Percentiles rank a stretch among this genome's conserved stretches.
phyloP scores from a whole-genome alignment of 2,329 filamentous ascomycete genomes.

The Fusarium subglutinans region DNA sequence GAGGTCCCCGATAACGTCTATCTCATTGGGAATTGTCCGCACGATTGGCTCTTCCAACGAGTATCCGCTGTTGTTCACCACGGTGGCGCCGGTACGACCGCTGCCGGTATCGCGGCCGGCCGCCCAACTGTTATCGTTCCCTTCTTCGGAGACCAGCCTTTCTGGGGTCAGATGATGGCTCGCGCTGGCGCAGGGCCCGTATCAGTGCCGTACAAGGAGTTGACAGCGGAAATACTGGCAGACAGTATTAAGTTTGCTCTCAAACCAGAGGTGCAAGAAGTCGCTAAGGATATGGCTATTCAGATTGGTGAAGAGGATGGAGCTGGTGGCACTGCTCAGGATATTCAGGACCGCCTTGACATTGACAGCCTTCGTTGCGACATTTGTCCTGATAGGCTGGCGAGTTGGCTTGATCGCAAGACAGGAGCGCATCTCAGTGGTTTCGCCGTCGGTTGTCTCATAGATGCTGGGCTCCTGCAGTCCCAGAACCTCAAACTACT shows the following conservation, averaged over 20 bases:
- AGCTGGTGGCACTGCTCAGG: slow-evolving; percentile 59
- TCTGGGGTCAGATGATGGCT: slow-evolving; percentile 72
- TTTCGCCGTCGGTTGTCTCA: slow-evolving; percentile 67
- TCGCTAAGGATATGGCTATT: slow-evolving; percentile 55
- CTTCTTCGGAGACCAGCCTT: slow-evolving; percentile 73
- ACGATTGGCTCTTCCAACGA: slow-evolving; percentile 72
- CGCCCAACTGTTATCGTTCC: slow-evolving; percentile 72
- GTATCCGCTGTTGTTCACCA: slow-evolving; percentile 70
- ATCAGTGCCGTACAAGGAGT: slow-evolving; percentile 65
- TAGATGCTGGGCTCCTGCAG: slow-evolving; percentile 62
- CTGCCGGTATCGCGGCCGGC: slow-evolving; percentile 67
- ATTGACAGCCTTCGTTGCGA: slow-evolving; percentile 66
- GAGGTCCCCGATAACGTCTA: slow-evolving; percentile 60
- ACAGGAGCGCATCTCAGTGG: slow-evolving; percentile 67
- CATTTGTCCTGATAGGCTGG: slow-evolving; percentile 64
- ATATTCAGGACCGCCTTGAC: slow-evolving; percentile 65
- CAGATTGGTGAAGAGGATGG: slow-evolving; percentile 65
- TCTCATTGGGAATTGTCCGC: slow-evolving; percentile 71
- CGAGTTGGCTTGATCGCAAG: slow-evolving; percentile 68
- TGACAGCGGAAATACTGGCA: slow-evolving; percentile 66
- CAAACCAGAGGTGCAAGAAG: slow-evolving; percentile 55
- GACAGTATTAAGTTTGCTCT: slow-evolving; percentile 63
- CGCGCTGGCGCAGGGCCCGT: slow-evolving; percentile 67
- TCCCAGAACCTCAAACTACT: slow-evolving; percentile 66
- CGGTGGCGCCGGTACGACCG: slow-evolving; percentile 72